Evolutionary conservation across 2,329 filamentous ascomycete species (phyloP), one percentile per base, ranked within the genome.

Genomic region (Pyrenophora tritici-repentis): DNA sequence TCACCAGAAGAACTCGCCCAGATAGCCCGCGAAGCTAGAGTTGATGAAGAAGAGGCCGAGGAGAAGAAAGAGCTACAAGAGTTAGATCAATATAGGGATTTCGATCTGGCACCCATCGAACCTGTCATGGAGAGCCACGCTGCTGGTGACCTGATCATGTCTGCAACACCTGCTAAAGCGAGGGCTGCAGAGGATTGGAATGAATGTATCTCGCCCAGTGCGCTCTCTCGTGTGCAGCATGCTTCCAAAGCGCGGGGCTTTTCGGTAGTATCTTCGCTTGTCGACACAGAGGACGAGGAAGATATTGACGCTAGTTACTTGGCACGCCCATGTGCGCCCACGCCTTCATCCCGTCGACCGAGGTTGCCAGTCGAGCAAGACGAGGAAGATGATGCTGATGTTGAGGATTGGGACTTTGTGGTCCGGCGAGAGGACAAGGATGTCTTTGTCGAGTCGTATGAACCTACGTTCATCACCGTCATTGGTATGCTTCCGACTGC

Each of bases 401-500:
- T 24, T 6, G 32, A 50, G 1, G 37, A n/a, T 2, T 33, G 37
- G 9, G 42, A 53, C 10, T 17, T 35, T 14, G 16, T n/a, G 3
- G 17, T 9, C n/a, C 12, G 38, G 6, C 18, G 17, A 7, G 17
- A 47, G 5, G 24, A 48, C 9, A 50, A 53, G 20, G 49, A 60
- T 18, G 12, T 56, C 14, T 50, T 57, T 1, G 20, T 51, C 1
- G 39, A 48, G 9, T 34, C 44, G 2, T 55, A 60, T 18, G 40
- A 62, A 12, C 63, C 67, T 13, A 52, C 59, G 14, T 64, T 70
- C 43, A 35, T 70, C 48, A 64, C 53, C 3, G 55, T 66, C 18
- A 61, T 70, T 12, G 56, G 39, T 10, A 55, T 68, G 59, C 46
- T 70, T 8, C 68, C 68, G 6, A 45, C 45, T 14, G 55, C 59